phyloP scores from a whole-genome alignment of 345 rosid genomes.

The Brassica incana region DNA sequence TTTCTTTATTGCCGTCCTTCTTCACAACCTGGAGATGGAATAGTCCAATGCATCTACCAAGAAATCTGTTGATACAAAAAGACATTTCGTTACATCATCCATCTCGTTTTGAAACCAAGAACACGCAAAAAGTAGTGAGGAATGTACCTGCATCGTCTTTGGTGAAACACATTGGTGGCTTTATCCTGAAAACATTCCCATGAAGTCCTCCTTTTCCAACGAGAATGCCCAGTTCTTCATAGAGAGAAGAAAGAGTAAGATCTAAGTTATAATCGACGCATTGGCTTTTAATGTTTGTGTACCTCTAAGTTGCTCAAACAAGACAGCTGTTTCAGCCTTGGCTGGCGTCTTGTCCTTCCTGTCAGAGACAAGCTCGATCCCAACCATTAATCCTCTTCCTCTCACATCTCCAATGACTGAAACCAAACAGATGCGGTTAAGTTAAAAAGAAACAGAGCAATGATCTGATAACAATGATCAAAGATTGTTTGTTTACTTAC shows the following conservation, averaged over 20 bases:
- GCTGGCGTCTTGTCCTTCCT: constrained; percentile 83
- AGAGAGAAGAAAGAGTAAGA: background rate
- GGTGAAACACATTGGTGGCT: constrained; percentile 3
- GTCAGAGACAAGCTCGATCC: constrained; percentile 80
- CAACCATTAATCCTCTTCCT: constrained; percentile 91
- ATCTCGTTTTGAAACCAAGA: background rate
- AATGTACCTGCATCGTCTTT: background rate
- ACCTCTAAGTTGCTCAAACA: constrained; percentile 91
- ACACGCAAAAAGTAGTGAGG: no score
- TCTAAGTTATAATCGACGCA: background rate
- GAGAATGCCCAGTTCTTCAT: constrained; percentile 72
- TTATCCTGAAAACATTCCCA: constrained; percentile 81
- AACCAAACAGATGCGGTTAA: constrained; percentile 3
- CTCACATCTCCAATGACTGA: constrained; percentile 90
- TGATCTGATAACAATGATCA: constrained; percentile 9
- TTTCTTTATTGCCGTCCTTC: background rate
- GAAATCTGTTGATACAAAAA: background rate
- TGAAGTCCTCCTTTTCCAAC: constrained; percentile 93
- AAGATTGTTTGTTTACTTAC: constrained; percentile 46
- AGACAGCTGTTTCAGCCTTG: constrained; percentile 70
- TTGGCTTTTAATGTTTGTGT: constrained; percentile 9
- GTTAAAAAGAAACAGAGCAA: background rate
- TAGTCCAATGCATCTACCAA: constrained; percentile 7
- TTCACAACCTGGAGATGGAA: background rate
- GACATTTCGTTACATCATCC: background rate